A percentile compares a stretch with the other conserved stretches of the same genome.
Evolutionary conservation across 441 rosid species (phyloP).

Genomic region (Gossypium lobatum): DNA sequence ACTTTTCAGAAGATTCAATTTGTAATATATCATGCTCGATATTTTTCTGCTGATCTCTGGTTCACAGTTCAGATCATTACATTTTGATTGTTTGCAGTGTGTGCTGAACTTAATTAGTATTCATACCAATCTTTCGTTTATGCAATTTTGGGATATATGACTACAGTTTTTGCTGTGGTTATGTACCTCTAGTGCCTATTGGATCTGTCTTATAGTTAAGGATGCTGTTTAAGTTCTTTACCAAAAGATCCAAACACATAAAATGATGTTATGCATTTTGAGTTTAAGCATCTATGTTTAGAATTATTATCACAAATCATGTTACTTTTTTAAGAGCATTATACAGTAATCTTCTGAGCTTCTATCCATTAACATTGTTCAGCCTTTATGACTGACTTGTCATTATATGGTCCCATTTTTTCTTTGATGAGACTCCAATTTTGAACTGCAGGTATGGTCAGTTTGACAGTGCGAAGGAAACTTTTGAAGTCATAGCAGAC

Average conservation of each 20-base stretch:
- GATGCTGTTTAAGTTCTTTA: background rate
- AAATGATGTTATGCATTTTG: background rate
- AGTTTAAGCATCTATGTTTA: conserved; percentile 1
- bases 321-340: background rate
- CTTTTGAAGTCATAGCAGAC: conserved; percentile 96
- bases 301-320: background rate
- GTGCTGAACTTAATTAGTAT: background rate
- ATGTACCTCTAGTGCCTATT: background rate
- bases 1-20: conserved; percentile 5
- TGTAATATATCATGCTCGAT: conserved; percentile 1
- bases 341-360: background rate
- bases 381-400: background rate
- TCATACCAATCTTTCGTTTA: background rate
- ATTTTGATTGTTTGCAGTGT: background rate
- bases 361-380: background rate
- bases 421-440: conserved; percentile 14
- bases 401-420: conserved; percentile 4
- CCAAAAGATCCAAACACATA: background rate
- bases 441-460: conserved; percentile 81
- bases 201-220: background rate
- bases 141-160: background rate
- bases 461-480: conserved; percentile 94
- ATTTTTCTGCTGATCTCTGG: background rate
- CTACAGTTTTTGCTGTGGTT: background rate
- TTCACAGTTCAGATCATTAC: background rate